phyloP scores from a whole-genome alignment of 2,329 filamentous ascomycete species.

The Pestalotiopsis sp. region DNA sequence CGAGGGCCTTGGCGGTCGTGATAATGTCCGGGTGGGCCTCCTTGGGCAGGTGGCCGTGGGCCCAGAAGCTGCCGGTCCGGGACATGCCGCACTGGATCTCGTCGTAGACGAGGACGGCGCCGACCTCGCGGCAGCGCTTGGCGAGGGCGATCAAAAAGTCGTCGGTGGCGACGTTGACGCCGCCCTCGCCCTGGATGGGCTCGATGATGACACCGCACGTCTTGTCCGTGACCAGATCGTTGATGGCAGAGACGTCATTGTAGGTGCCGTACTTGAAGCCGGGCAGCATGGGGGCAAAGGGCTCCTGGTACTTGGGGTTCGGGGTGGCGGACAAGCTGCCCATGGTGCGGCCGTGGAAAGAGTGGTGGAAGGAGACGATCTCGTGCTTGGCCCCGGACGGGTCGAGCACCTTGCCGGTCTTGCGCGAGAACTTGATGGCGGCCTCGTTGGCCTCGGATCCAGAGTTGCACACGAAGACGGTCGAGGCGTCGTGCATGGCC shows the following conservation, averaged over 20 bases:
- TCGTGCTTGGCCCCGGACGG: constrained; percentile 76
- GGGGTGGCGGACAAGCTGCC: constrained; percentile 93
- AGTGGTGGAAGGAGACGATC: constrained; percentile 86
- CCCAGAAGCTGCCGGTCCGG: constrained; percentile 89
- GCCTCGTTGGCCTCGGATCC: constrained; percentile 97
- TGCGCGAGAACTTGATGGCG: constrained; percentile 94
- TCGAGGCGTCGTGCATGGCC: constrained; percentile 77
- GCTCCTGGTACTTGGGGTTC: constrained; percentile 96
- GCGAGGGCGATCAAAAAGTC: constrained; percentile 87
- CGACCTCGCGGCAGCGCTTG: constrained; percentile 80
- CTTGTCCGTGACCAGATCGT: constrained; percentile 75
- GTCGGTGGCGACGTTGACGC: constrained; percentile 79
- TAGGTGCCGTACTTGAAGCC: constrained; percentile 86
- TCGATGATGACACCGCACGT: constrained; percentile 96
- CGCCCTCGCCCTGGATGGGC: constrained; percentile 96
- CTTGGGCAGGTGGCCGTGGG: constrained; percentile 70
- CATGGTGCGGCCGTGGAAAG: constrained; percentile 97
- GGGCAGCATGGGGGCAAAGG: constrained; percentile 93
- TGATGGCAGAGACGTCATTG: constrained; percentile 77
- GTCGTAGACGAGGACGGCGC: constrained; percentile 89
- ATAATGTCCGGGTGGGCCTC: constrained; percentile 92
- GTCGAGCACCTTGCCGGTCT: constrained; percentile 78
- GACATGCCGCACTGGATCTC: constrained; percentile 96
- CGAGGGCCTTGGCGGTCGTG: constrained; percentile 92
- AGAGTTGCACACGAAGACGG: constrained; percentile 94